Base-by-base conservation (phyloP, 208 protist genomes). In the Acanthamoeba triangularis region DNA sequence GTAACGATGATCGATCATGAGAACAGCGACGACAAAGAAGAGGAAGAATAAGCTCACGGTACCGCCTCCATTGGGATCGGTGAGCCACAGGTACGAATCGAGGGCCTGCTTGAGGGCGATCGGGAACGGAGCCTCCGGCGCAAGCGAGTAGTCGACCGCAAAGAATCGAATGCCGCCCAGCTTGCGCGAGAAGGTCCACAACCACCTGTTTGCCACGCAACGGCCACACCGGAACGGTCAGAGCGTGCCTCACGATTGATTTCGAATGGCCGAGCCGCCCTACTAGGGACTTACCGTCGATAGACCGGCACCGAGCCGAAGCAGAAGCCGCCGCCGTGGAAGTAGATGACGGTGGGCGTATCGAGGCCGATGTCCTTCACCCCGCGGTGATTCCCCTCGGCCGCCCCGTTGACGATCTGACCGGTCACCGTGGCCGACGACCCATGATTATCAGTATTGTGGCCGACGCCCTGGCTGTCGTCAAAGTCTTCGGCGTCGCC, bases 251-350 rank as follows among this genome's bases (percentile, higher is more conserved):
- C 5, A n/a, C n/a, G n/a, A n/a, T n/a, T n/a, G 44, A 13, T 47
- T 47, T 13, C 44, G 44, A 47, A 14, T 47, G 44, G 44, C 14
- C 44, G 44, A 47, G 44, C 44, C 3, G 18, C 54, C 54, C 49
- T 0, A 25, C 13, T 10, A 20, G 7, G 54, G 16, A 59, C 54
- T 28, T 56, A 90, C 80, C 41, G 61, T 18, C 84, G 49, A 41
- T 90, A 90, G 16, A 90, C 33, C 10, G 84, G 84, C 23, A 90
- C 84, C 6, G 49, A 69, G 7, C 84, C 84, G 54, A 90, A 67
- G 41, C 84, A 90, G 49, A 90, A 90, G 44, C 84, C 84, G 30
- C 84, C 84, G 25, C 84, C 84, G 59, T 90, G 84, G 10, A 90
- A 69, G 59, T 90, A 90, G 16, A 90, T 33, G 33, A 90, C 47